phyloP scores from a whole-genome alignment of 2,329 filamentous ascomycete genomes.

The Cercospora sp. region DNA sequence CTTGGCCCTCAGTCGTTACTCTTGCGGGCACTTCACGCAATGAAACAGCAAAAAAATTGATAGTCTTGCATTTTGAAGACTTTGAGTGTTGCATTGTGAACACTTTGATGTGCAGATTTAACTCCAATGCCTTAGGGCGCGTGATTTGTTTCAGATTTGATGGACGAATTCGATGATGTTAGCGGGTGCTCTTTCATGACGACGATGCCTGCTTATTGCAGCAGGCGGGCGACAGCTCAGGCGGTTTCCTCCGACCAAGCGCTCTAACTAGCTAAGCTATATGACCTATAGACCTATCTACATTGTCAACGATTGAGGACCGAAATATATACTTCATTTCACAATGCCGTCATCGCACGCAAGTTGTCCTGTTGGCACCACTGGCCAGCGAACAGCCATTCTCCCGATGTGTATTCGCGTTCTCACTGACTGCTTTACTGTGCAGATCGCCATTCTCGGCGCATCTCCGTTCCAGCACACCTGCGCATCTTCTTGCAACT shows the following conservation, averaged over 20 bases:
- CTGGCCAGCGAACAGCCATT: not conserved
- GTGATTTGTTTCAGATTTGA: not conserved
- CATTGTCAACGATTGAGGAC: not conserved
- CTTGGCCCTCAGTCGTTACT: not conserved
- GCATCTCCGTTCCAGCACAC: not conserved
- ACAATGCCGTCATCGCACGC: not conserved
- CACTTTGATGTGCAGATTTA: not conserved
- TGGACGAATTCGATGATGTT: not conserved
- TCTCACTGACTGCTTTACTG: not conserved
- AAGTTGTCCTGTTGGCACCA: not conserved
- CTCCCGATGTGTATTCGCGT: not conserved
- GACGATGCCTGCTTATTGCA: not conserved
- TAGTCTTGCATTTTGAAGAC: not conserved
- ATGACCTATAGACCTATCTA: not conserved
- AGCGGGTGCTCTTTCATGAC: not conserved
- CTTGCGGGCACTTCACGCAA: not conserved
- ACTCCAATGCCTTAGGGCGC: not conserved
- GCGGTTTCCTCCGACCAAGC: not conserved
- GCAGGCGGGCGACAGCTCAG: not conserved
- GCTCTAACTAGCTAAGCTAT: not conserved
- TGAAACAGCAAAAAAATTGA: not conserved
- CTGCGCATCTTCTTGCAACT: not conserved
- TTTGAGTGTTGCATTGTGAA: not conserved
- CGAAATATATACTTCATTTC: not conserved
- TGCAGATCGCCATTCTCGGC: not conserved